A percentile compares a stretch with the other conserved stretches of the same genome.
phyloP scores from a whole-genome alignment of 805 yeast species.

The Metschnikowia kunwiensis region DNA sequence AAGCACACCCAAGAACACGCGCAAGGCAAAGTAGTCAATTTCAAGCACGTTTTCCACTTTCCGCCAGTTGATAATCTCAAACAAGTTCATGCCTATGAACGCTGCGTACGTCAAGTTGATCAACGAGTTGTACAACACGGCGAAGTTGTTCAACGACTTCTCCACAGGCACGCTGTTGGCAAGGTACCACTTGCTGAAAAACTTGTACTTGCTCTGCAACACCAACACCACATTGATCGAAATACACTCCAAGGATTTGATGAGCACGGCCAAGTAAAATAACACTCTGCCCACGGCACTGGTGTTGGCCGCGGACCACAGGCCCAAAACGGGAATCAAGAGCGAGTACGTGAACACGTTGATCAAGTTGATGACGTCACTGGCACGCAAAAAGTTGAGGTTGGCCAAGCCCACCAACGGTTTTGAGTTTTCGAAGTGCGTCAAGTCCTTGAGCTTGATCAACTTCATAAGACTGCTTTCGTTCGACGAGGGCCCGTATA shows the following conservation, averaged over 20 bases:
- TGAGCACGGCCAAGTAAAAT: slow-evolving; percentile 40
- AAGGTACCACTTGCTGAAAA: slow-evolving; percentile 63
- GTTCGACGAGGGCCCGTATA: slow-evolving; percentile 53
- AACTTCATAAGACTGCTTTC: slow-evolving; percentile 35
- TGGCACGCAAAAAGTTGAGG: slow-evolving; percentile 60
- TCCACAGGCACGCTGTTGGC: slow-evolving; percentile 62
- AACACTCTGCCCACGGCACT: slow-evolving; percentile 19
- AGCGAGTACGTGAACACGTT: slow-evolving; percentile 41
- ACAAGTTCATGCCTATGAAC: slow-evolving; percentile 42
- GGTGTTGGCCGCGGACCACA: slow-evolving; percentile 25
- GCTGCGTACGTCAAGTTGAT: slow-evolving; percentile 54
- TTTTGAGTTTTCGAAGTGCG: slow-evolving; percentile 37
- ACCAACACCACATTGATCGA: slow-evolving; percentile 51
- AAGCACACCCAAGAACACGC: slow-evolving; percentile 57
- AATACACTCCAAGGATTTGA: slow-evolving; percentile 50
- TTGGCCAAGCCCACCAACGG: slow-evolving; percentile 62
- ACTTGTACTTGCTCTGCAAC: slow-evolving; percentile 57
- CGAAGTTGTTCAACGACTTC: slow-evolving; percentile 72
- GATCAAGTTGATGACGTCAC: slow-evolving; percentile 53
- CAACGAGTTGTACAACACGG: slow-evolving; percentile 53
- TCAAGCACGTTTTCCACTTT: slow-evolving; percentile 10
- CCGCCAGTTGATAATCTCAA: slow-evolving; percentile 20
- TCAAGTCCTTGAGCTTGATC: slow-evolving; percentile 48
- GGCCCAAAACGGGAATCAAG: slow-evolving; percentile 39
- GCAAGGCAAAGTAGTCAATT: slow-evolving; percentile 43